Conservation (phyloP, 306 rosid species). For the Arachis hypogaea region DNA sequence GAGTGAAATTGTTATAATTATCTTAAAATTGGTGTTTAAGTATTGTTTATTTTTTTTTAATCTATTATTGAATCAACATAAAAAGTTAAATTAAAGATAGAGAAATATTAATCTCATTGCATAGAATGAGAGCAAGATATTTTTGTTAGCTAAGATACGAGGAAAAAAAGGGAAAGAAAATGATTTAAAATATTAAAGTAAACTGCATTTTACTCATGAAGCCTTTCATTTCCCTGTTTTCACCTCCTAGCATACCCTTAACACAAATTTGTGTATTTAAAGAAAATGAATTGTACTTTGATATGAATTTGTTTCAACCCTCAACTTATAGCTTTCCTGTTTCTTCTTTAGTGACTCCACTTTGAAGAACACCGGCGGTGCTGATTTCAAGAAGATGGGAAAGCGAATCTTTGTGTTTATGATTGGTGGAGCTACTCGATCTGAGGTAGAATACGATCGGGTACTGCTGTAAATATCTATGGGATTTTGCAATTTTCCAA, state of each 20-base stretch:
- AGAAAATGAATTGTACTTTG: conserved; percentile 8
- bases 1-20: no score
- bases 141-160: no score
- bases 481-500: conserved; percentile 22
- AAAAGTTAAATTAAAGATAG: no score
- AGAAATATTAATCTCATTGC: no score
- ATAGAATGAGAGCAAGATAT: no score
- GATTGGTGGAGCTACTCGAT: conserved; percentile 94
- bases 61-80: no score
- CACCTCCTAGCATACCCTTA: background rate
- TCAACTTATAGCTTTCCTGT: conserved; percentile 27
- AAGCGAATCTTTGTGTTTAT: conserved; percentile 79
- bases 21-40: no score
- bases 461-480: conserved; percentile 20
- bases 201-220: no score
- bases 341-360: conserved; percentile 63
- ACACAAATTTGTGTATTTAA: background rate
- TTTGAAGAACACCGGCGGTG: conserved; percentile 49
- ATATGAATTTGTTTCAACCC: background rate
- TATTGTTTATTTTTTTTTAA: no score
- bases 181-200: no score
- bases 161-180: no score
- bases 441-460: conserved; percentile 67
- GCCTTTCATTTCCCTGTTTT: no score
- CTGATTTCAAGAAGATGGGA: conserved; percentile 84